A percentile compares a stretch with the other conserved stretches of the same genome.
Evolutionary conservation across 352 stramenopile genomes (phyloP).

Genomic region (Phytophthora capsici): DNA sequence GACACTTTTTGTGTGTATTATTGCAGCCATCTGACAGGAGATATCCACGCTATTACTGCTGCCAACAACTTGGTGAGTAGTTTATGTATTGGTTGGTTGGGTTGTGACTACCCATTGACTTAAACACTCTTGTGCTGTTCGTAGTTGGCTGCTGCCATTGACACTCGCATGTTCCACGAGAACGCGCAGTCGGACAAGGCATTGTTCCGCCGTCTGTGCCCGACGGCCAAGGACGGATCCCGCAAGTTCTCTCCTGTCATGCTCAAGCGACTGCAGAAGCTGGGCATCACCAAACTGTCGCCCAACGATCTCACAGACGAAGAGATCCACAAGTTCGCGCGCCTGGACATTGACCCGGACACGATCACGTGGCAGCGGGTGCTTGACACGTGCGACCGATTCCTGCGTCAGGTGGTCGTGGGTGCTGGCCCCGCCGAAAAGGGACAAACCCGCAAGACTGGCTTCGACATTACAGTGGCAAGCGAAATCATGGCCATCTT

Average conservation of each 20-base stretch:
- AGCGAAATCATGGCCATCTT: conserved; percentile 99
- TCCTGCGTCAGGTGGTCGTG: conserved; percentile 93
- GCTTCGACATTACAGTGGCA: conserved; percentile 93
- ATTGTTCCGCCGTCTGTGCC: conserved; percentile 87
- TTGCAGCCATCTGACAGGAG: conserved; percentile 94
- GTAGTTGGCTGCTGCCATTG: conserved; percentile 95
- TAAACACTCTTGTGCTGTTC: background rate
- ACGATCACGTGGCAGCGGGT: conserved; percentile 95
- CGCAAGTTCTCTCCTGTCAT: conserved; percentile 92
- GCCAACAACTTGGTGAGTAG: conserved; percentile 95
- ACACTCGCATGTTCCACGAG: conserved; percentile 99
- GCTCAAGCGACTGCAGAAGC: conserved; percentile 93
- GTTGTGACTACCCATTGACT: conserved; percentile 6
- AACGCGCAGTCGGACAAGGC: conserved; percentile 80
- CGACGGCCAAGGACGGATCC: conserved; percentile 81
- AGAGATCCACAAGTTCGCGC: conserved; percentile 92
- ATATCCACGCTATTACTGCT: conserved; percentile 98
- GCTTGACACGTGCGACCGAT: conserved; percentile 97
- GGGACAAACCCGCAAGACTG: conserved; percentile 71
- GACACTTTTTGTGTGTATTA: conserved; percentile 2
- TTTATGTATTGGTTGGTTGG: background rate
- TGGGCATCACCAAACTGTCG: conserved; percentile 93
- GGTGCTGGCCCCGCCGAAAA: conserved; percentile 93
- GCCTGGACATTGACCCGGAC: conserved; percentile 95
- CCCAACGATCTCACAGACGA: conserved; percentile 95